Conservation (phyloP, 108 stramenopile genomes). For the Cyclotella baltica region DNA sequence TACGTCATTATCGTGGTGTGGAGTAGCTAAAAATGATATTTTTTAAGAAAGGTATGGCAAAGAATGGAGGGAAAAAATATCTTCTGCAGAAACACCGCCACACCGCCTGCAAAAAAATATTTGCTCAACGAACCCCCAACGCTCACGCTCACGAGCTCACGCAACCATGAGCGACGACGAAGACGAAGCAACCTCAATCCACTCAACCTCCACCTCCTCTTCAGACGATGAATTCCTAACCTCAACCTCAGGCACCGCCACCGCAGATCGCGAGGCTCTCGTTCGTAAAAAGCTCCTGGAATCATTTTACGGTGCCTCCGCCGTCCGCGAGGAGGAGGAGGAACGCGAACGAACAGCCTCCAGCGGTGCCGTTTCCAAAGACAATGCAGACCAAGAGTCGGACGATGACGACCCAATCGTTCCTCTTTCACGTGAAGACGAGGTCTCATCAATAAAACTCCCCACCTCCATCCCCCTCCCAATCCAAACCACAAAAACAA, state of each 20-base stretch:
- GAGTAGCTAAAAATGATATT: no score
- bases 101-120: no score
- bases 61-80: no score
- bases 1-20: no score
- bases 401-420: neutral
- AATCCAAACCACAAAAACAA: slow-evolving; percentile 48
- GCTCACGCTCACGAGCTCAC: neutral
- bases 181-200: neutral
- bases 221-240: slow-evolving; percentile 68
- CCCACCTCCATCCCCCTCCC: slow-evolving; percentile 31
- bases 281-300: slow-evolving; percentile 87
- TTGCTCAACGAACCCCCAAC: no score
- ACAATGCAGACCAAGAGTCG: slow-evolving; percentile 7
- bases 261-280: slow-evolving; percentile 77
- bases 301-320: slow-evolving; percentile 83
- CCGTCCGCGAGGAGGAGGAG: slow-evolving; percentile 26
- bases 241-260: slow-evolving; percentile 26
- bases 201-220: slow-evolving; percentile 22
- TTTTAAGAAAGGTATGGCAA: no score
- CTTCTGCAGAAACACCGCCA: no score
- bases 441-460: slow-evolving; percentile 11
- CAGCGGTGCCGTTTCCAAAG: slow-evolving; percentile 45
- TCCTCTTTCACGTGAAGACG: neutral
- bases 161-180: slow-evolving; percentile 40
- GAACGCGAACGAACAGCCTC: neutral